Conservation (phyloP, 1,284 basidiomycete species). For the Bjerkandera adusta region DNA sequence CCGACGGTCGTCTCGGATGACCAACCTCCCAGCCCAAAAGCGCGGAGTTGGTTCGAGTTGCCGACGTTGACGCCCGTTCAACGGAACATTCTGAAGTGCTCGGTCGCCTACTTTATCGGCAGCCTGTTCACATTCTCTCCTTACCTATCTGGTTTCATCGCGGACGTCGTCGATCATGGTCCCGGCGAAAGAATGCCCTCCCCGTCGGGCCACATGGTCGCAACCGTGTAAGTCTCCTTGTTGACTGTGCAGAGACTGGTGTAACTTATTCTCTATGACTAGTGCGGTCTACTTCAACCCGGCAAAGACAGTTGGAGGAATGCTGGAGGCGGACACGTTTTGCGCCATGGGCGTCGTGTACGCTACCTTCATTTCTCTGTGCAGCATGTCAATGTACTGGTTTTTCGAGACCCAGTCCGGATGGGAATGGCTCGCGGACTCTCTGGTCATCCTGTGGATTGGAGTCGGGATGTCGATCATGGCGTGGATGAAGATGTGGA, state of each 20-base stretch:
- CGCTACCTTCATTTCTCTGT: slow-evolving; percentile 70
- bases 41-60: slow-evolving; percentile 20
- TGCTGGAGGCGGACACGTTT: slow-evolving; percentile 87
- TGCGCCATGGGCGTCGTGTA: slow-evolving; percentile 74
- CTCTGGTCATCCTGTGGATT: slow-evolving; percentile 75
- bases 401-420: slow-evolving; percentile 69
- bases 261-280: slow-evolving; percentile 7
- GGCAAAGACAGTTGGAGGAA: slow-evolving; percentile 84
- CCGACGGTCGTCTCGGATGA: slow-evolving; percentile 1
- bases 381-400: slow-evolving; percentile 77
- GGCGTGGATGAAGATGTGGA: slow-evolving; percentile 89
- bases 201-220: slow-evolving; percentile 86
- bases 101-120: slow-evolving; percentile 86
- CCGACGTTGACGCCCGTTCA: slow-evolving; percentile 50
- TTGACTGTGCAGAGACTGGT: not conserved
- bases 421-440: slow-evolving; percentile 67
- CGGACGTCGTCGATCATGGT: slow-evolving; percentile 69
- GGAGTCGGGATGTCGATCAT: slow-evolving; percentile 80
- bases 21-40: slow-evolving; percentile 8
- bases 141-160: slow-evolving; percentile 59
- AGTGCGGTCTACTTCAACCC: slow-evolving; percentile 83
- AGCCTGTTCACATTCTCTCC: slow-evolving; percentile 93
- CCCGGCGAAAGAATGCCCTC: slow-evolving; percentile 53
- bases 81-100: slow-evolving; percentile 86
- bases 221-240: slow-evolving; percentile 54